Conservation (phyloP, 176 grass and related monocot species). For the Zizania latifolia region DNA sequence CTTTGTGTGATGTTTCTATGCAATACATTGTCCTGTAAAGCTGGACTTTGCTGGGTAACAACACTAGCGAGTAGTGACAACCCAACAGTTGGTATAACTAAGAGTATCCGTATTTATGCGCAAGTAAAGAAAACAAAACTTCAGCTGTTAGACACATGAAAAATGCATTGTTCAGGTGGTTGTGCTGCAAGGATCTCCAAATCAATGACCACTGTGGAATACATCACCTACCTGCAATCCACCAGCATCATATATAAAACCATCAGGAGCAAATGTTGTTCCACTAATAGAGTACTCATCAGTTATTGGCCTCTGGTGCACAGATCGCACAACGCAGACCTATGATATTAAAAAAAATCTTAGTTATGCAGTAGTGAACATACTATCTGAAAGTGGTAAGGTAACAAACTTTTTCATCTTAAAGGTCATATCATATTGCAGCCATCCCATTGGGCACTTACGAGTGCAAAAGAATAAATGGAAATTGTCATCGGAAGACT, state of each 20-base stretch:
- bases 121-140: conserved; percentile 16
- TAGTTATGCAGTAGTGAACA: not conserved
- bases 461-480: conserved; percentile 21
- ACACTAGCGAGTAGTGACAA: not conserved
- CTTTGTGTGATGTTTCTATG: not conserved
- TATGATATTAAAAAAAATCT: conserved; percentile 34
- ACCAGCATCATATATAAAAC: conserved; percentile 78
- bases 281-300: conserved; percentile 82
- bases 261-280: conserved; percentile 96
- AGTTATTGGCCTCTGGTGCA: conserved; percentile 74
- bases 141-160: not conserved
- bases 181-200: conserved; percentile 18
- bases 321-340: conserved; percentile 88
- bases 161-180: conserved; percentile 11
- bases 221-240: conserved; percentile 60
- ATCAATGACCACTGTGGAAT: not conserved
- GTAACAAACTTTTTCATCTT: conserved; percentile 3
- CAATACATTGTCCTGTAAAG: not conserved
- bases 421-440: not conserved
- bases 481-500: conserved; percentile 21
- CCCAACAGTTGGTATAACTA: not conserved
- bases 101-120: not conserved
- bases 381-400: not conserved
- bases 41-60: not conserved
- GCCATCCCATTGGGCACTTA: not conserved